Percentiles rank a stretch among this genome's conserved stretches.
Conservation (phyloP, 257 asterid species). For the Phtheirospermum japonicum region DNA sequence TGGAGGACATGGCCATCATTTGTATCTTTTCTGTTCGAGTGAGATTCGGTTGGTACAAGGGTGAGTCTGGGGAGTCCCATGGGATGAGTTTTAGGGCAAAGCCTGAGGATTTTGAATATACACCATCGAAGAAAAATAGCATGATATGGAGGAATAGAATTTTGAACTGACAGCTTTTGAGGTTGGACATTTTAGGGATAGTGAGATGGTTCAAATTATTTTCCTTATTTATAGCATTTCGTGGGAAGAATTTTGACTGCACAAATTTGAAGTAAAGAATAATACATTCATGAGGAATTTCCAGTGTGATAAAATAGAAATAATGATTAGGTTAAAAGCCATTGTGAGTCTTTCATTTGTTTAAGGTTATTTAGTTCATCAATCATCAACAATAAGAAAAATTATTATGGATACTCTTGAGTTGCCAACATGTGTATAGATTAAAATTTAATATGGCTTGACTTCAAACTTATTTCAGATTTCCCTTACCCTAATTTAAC, state of each 20-base stretch:
- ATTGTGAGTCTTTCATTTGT: neutral
- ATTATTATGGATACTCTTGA: too few relatives aligned
- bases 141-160: neutral
- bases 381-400: too few relatives aligned
- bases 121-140: neutral
- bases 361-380: neutral
- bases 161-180: neutral
- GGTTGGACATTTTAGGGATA: conserved; percentile 15
- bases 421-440: too few relatives aligned
- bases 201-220: neutral
- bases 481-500: too few relatives aligned
- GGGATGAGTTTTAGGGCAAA: conserved; percentile 27
- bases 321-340: neutral
- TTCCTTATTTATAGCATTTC: neutral
- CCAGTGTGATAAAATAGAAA: conserved; percentile 12
- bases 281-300: conserved; percentile 1
- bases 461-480: too few relatives aligned
- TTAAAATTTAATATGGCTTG: too few relatives aligned
- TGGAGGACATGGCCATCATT: neutral
- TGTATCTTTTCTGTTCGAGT: conserved; percentile 9
- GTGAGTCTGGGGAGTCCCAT: conserved; percentile 35
- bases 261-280: neutral
- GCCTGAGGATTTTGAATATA: conserved; percentile 11
- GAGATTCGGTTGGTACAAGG: conserved; percentile 30
- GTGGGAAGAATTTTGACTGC: neutral